These are phyloP conservation scores for Nicotiana obtusifolia DNA, from an alignment of 257 asterid genomes.

Conservation along the genomic window DNA sequence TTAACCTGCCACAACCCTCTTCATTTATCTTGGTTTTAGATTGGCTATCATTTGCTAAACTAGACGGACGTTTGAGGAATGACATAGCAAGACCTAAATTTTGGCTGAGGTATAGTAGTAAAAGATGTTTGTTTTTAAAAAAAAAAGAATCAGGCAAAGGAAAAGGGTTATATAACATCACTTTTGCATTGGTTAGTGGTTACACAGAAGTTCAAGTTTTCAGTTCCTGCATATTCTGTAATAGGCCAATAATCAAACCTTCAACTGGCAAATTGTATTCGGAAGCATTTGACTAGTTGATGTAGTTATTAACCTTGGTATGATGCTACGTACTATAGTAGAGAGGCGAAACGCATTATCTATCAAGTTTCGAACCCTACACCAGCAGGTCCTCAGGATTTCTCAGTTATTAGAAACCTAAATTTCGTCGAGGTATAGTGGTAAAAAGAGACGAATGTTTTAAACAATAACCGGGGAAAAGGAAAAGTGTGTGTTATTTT, in stretches of 20 bases:
- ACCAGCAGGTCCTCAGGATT: background rate
- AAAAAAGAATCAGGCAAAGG: no score
- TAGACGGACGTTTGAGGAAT: background rate
- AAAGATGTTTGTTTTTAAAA: no score
- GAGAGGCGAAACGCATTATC: background rate
- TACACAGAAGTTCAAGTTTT: no score
- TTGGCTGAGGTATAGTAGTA: no score
- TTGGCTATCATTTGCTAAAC: background rate
- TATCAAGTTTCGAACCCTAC: background rate
- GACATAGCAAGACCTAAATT: background rate
- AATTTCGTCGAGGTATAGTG: background rate
- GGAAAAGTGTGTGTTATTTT: background rate
- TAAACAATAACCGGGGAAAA: background rate
- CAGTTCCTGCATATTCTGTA: no score
- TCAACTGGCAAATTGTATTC: no score
- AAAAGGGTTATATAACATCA: no score
- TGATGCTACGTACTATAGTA: no score
- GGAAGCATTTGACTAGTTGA: no score
- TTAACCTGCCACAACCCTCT: background rate
- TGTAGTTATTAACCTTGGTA: no score
- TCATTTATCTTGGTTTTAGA: background rate
- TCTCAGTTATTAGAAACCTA: background rate
- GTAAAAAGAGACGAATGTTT: background rate
- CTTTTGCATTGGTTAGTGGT: no score
- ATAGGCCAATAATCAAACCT: no score